Base-by-base conservation (phyloP, 2,329 filamentous ascomycete genomes). In the Mycosphaerelloides madeirae region DNA sequence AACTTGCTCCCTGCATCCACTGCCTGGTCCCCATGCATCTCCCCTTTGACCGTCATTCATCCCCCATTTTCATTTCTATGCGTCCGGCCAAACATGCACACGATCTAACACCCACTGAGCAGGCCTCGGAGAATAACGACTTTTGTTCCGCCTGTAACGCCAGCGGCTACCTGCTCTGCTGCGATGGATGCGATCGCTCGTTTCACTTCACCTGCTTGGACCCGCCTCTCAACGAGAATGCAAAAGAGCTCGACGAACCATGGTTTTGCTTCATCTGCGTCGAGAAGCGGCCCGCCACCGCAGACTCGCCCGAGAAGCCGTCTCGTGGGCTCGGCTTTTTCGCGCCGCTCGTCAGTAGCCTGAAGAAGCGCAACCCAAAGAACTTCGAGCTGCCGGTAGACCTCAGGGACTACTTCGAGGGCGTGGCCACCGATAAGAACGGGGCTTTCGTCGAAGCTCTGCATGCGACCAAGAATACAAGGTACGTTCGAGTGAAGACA, bases 201-300 rank as follows among this genome's bases (percentile, higher is more conserved):
- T 96, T 94, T 68, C 93, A 97, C 68, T 88, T 93, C 64, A 77
- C 80, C 48, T 97, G 93, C 65, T 80, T 93, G 55, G 85, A 94
- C 65, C 89, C 91, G 50, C 84, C 87, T 31, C 73, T 88, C 55
- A 57, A 55, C 36, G 57, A 63, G 20, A 76, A 81, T 43, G 76
- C 64, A 16, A 62, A 61, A 44, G 61, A 64, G 50, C 53, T 67
- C 9, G 81, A 86, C 46, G 84, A 88, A 58, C 68, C 75, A 47
- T 97, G 89, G 87, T 93, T 78, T 65, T 97, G 91, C 69, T 84
- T 86, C 58, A 77, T 79, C 53, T 90, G 85, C 65, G 68, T 77
- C 42, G 72, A 75, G 47, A 65, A 61, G 40, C 58, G 60, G 16
- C 60, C 61, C 34, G 37, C 55, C 33, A 35, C 46, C 9, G 39